phyloP scores from a whole-genome alignment of 768 basidiomycete genomes.

The Rhodocollybia butyracea region DNA sequence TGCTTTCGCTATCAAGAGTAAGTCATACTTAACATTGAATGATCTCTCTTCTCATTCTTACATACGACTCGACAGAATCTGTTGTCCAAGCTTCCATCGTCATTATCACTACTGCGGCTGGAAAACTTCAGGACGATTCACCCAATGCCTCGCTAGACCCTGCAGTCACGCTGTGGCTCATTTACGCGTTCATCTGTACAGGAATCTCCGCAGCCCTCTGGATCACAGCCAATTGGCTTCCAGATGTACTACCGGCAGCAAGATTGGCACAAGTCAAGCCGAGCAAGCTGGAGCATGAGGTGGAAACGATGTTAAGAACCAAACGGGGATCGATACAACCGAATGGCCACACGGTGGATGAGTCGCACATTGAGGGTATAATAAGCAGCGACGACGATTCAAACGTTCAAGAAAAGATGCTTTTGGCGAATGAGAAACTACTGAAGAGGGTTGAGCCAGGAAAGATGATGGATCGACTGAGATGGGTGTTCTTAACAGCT shows the following conservation, averaged over 20 bases:
- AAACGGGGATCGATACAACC: no score
- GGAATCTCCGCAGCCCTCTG: constrained; percentile 30
- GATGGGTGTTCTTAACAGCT: constrained; percentile 19
- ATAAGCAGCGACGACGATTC: constrained; percentile 8
- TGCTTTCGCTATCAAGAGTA: constrained; percentile 41
- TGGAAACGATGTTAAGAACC: constrained; percentile 23
- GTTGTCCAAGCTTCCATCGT: constrained; percentile 39
- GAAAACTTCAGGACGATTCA: constrained; percentile 36
- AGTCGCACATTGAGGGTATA: constrained; percentile 13
- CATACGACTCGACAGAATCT: constrained; percentile 26
- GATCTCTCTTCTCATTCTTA: background rate
- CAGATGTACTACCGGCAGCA: constrained; percentile 32
- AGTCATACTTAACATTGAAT: constrained; percentile 5
- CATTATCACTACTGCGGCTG: constrained; percentile 39
- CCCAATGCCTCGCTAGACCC: constrained; percentile 31
- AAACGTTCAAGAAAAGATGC: background rate
- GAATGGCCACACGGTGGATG: no score
- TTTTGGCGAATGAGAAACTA: constrained; percentile 22
- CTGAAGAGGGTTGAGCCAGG: constrained; percentile 27
- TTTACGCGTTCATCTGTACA: constrained; percentile 34
- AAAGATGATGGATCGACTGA: background rate
- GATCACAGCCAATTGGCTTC: constrained; percentile 20
- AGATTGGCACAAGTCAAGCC: constrained; percentile 35
- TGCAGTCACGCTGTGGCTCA: constrained; percentile 36
- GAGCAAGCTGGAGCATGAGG: constrained; percentile 22